Evolutionary conservation across 306 rosid genomes (phyloP), one percentile per base, ranked within the genome.

Genomic region (Glycine tomentella): DNA sequence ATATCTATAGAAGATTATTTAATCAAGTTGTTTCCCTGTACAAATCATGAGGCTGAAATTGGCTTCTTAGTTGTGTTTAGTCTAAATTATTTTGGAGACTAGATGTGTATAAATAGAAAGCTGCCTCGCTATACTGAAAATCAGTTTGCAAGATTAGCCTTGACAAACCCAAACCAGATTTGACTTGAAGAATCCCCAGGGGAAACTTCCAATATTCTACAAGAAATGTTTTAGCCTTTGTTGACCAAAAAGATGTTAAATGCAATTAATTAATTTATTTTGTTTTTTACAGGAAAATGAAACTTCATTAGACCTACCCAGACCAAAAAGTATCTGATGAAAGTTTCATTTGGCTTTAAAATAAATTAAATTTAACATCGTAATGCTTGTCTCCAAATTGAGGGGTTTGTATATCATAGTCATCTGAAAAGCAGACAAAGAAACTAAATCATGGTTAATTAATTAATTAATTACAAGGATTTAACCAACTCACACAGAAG

Each of bases 21-120:
- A 67, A n/a, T 31, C 46, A 4, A 63, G 9, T 34, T 63, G 9
- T 12, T 63, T 9, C n/a, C 42, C 4, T 34, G 0, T 31, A 59
- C 40, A 20, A 63, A 63, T 63, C 10, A 63, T 34, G 45, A 12
- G 10, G 69, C 44, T 63, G 69, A 64, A 64, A 36, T 64, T 64
- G 69, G 46, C 48, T 11, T 64, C 15, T 33, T 0, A 13, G 7
- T 33, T 64, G 46, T 12, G 16, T 62, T 62, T 5, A 33, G 3
- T 62, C 16, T 33, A 62, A 62, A 62, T 33, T 33, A 33, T 61
- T 34, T 59, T 20, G 7, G 33, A 62, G 16, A 62, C 40, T 61
- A 31, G 42, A 4, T 12, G 8, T 31, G n/a, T 59, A 4, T 63
- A 16, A 12, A 63, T 13, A 63, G 17, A 16, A 34, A 34, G 45